Base-by-base conservation (phyloP, 768 basidiomycete genomes). In the Pisolithus marmoratus region DNA sequence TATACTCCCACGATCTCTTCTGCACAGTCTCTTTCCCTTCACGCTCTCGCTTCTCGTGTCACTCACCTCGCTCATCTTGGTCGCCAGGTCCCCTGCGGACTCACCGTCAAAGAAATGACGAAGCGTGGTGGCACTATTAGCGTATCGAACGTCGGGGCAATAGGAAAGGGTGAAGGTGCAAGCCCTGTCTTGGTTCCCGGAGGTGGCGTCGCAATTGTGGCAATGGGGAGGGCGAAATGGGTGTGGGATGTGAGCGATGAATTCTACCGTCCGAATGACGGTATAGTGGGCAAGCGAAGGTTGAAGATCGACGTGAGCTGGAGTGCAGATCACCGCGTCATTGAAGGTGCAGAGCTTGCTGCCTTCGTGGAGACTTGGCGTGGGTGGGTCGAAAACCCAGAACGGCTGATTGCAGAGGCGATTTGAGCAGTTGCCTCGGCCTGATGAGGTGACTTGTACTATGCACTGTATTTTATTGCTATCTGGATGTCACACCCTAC, bases 341-440 rank as follows among this genome's bases (percentile, higher is more conserved):
- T 93, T 9, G 91, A 94, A 63, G 91, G 91, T 4, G 91, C 90
- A 1, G 91, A 94, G 70, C 64, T 94, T 55, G 90, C 87, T 49
- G 90, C 87, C 56, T 91, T 94, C 64, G 86, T 91, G 54, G 90
- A 93, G 71, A 73, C 76, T 40, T 94, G 91, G 91, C 80, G 90
- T 54, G 72, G 69, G 15, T 90, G 82, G 74, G 86, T 92, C 15
- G 90, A 93, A 70, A 64, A 70, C 2, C 92, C 92, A 3, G 80
- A 77, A 64, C 74, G 85, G 64, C 61, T 91, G 54, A 77, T 90
- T 58, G 88, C 59, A 4, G 75, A 76, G 43, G 72, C 71, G 0
- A 59, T 75, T 12, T 76, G 57, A 72, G 59, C 76, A 29, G 8
- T 9, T 29, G 8, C 29, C 29, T 11, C 77, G 56, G 22, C 45